phyloP scores from a whole-genome alignment of 805 yeast species.

The Schwanniomyces sp. region DNA sequence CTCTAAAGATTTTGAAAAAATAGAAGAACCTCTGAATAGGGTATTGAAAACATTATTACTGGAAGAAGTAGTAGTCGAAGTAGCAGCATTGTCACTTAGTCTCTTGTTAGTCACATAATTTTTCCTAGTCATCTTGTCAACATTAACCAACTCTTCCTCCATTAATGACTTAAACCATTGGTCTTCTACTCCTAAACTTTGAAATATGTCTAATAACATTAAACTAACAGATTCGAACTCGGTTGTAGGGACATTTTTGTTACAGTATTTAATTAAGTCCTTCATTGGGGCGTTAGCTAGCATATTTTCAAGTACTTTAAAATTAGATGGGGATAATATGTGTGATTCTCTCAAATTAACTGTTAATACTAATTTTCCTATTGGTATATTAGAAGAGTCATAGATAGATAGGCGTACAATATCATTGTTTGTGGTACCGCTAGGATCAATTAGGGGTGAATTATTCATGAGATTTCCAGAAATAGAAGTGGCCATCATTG shows the following conservation, averaged over 20 bases:
- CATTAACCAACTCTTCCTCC: constrained; percentile 59
- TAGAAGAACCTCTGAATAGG: constrained; percentile 77
- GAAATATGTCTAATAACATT: constrained; percentile 72
- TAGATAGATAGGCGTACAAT: constrained; percentile 47
- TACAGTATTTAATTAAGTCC: constrained; percentile 51
- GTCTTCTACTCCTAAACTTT: constrained; percentile 63
- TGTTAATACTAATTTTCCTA: constrained; percentile 60
- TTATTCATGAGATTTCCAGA: constrained; percentile 22
- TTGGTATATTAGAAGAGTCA: constrained; percentile 38
- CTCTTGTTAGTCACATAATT: constrained; percentile 35
- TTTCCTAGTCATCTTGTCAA: constrained; percentile 46
- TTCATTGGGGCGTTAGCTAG: constrained; percentile 52
- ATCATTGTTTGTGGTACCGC: constrained; percentile 21
- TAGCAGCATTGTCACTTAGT: constrained; percentile 5
- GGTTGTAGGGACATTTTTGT: constrained; percentile 33
- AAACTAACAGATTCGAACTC: constrained; percentile 56
- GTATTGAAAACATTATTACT: constrained; percentile 38
- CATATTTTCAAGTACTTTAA: constrained; percentile 62
- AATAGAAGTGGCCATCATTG: constrained; percentile 30
- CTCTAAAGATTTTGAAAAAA: constrained; percentile 81
- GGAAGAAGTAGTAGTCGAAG: constrained; percentile 11
- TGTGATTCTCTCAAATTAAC: constrained; percentile 52
- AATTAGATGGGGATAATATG: constrained; percentile 60
- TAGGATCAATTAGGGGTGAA: constrained; percentile 2
- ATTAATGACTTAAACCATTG: constrained; percentile 73